Conservation (phyloP, 495 filamentous ascomycete genomes). For the Xylaria scruposa region DNA sequence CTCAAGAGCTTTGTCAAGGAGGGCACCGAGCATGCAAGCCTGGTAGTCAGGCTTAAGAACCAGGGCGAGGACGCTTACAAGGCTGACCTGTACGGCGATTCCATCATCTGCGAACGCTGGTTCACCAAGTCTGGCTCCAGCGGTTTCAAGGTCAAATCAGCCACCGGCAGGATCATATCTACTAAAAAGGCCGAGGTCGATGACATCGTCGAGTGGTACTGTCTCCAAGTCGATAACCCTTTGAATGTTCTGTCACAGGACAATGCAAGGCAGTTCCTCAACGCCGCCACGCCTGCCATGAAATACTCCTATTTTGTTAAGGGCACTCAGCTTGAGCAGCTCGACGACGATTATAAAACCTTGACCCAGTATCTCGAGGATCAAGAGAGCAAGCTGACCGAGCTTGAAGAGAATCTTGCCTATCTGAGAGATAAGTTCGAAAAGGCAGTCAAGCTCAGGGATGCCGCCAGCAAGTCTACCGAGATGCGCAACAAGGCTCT, state of each 20-base stretch:
- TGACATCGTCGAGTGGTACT: constrained; percentile 89
- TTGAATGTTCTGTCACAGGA: constrained; percentile 98
- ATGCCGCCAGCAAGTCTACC: constrained; percentile 48
- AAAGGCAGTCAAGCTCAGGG: constrained; percentile 48
- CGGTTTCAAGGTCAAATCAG: constrained; percentile 86
- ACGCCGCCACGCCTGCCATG: constrained; percentile 74
- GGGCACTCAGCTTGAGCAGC: constrained; percentile 89
- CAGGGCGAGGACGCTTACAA: constrained; percentile 82
- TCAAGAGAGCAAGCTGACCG: constrained; percentile 52
- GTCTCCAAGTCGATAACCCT: constrained; percentile 94
- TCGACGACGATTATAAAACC: constrained; percentile 89
- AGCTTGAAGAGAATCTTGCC: constrained; percentile 69
- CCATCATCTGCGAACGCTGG: constrained; percentile 87
- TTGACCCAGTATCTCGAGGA: constrained; percentile 62
- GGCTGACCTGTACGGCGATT: constrained; percentile 80
- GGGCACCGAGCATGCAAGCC: constrained; percentile 66
- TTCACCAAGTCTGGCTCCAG: constrained; percentile 80
- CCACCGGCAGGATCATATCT: constrained; percentile 72
- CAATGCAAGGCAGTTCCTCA: constrained; percentile 91
- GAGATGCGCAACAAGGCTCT: constrained; percentile 60
- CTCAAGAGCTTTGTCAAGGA: constrained; percentile 93
- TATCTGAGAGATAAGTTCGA: constrained; percentile 50
- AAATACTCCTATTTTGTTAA: constrained; percentile 98
- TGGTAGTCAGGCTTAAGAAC: constrained; percentile 87
- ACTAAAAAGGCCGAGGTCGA: constrained; percentile 89